phyloP scores from a whole-genome alignment of 192 early-diverging fungal species.

The Coemansia sp. region DNA sequence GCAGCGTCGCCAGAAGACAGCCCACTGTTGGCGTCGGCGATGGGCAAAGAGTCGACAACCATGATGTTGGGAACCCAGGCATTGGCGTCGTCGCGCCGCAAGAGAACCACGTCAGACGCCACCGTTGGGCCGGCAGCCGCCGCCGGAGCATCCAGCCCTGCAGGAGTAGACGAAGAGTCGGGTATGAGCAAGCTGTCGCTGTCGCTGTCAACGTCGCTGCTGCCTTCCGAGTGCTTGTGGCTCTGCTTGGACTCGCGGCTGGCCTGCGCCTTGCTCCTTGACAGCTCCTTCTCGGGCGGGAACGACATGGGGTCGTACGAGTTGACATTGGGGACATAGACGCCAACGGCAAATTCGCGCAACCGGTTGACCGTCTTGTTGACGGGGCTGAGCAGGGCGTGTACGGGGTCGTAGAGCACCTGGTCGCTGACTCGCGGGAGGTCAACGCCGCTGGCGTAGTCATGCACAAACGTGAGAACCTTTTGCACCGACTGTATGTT shows the following conservation, averaged over 20 bases:
- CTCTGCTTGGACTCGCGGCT: not conserved
- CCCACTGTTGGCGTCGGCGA: too few species aligned
- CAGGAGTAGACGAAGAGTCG: too few species aligned
- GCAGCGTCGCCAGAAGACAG: not conserved
- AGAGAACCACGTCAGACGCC: not conserved
- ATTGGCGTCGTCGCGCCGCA: not conserved
- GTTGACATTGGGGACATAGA: conserved; percentile 30
- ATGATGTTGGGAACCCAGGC: not conserved
- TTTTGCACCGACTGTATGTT: conserved; percentile 35
- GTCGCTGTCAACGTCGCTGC: not conserved
- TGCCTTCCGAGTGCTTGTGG: not conserved
- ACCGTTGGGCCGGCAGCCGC: not conserved
- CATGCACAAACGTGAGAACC: conserved; percentile 34
- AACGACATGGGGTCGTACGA: conserved; percentile 21
- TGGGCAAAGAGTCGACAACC: not conserved
- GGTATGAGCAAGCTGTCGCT: too few species aligned
- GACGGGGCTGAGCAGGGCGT: conserved; percentile 16
- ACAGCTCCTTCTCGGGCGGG: conserved; percentile 1
- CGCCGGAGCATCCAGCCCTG: too few species aligned
- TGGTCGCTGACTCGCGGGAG: conserved; percentile 31
- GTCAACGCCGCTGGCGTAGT: conserved; percentile 21
- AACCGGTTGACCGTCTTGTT: conserved; percentile 21
- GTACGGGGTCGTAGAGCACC: conserved; percentile 14
- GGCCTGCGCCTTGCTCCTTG: not conserved
- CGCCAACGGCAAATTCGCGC: conserved; percentile 28